A percentile compares a stretch with the other conserved stretches of the same genome.
These are phyloP conservation scores for Aspergillus taichungensis DNA, from an alignment of 495 filamentous ascomycete genomes.

Conservation along the genomic window DNA sequence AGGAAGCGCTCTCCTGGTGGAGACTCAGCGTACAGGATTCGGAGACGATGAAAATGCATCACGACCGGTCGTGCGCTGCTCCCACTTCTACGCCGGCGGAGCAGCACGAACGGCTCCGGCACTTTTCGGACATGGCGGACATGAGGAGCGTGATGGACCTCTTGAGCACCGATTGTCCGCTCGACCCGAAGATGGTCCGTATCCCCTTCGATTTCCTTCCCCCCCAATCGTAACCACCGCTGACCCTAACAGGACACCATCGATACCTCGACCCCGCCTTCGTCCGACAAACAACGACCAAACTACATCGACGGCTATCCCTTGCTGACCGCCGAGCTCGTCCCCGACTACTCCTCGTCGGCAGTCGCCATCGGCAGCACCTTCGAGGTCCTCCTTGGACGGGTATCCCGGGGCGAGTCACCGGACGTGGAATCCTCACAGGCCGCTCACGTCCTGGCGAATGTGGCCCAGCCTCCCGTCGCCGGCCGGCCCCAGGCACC, in stretches of 20 bases:
- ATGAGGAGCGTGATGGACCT: conserved; percentile 32
- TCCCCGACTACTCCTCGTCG: conserved; percentile 32
- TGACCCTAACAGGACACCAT: conserved; percentile 37
- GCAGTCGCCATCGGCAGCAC: conserved; percentile 28
- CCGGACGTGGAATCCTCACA: conserved; percentile 15
- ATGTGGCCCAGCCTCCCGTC: conserved; percentile 9
- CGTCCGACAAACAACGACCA: conserved; percentile 47
- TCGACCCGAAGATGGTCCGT: conserved; percentile 23
- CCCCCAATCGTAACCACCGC: conserved; percentile 4
- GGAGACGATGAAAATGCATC: conserved; percentile 13
- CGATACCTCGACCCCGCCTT: conserved; percentile 53
- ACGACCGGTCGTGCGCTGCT: too few relatives aligned
- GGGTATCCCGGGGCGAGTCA: conserved; percentile 23
- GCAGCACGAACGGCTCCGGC: conserved; percentile 19
- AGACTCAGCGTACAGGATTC: conserved; percentile 29
- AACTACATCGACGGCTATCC: conserved; percentile 57
- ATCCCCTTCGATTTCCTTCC: background rate
- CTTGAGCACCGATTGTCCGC: conserved; percentile 22
- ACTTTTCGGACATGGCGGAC: conserved; percentile 24
- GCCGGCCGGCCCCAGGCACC: conserved; percentile 8
- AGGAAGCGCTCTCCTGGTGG: conserved; percentile 33
- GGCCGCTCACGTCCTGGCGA: conserved; percentile 19
- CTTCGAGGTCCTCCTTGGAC: conserved; percentile 24
- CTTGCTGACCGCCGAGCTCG: conserved; percentile 46
- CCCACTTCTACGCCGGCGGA: background rate